Evolutionary conservation across 108 stramenopile species (phyloP), one percentile per base, ranked within the genome.

Genomic region (Pinguiococcus pyrenoidosus): DNA sequence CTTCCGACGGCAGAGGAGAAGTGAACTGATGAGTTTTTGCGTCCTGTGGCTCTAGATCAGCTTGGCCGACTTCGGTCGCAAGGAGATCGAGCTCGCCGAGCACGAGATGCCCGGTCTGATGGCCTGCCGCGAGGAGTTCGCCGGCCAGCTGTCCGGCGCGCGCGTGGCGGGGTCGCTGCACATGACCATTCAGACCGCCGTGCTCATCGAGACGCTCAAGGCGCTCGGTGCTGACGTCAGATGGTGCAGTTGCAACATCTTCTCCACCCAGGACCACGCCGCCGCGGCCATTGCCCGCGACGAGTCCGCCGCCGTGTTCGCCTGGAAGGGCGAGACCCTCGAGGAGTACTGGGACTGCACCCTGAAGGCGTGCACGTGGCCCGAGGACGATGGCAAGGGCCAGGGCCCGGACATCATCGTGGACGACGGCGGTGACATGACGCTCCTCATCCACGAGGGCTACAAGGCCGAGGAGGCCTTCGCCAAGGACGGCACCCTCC

Each of bases 211-310:
- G 74, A 98, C 96, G 25, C 67, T 95, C 27, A 77, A 94, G 72
- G 68, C 80, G 12, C 83, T 98, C 34, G 92, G 96, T 44, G 87
- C 78, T 24, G 90, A 98, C 71, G 77, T 98, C 60, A 83, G 96
- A 58, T 98, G 96, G 96, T 98, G 96, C 87, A 84, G 82, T 29
- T 98, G 96, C 78, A 98, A 98, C 87, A 98, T 98, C 67, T 98
- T 95, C 81, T 94, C 92, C 59, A 98, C 96, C 46, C 96, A 98
- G 71, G 96, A 98, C 65, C 96, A 98, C 81, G 96, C 96, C 59
- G 96, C 96, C 34, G 92, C 96, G 45, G 96, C 96, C 57, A 92
- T 98, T 50, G 96, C 92, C 20, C 89, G 90, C 59, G 91, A 91
- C 54, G 91, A 84, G 54, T 80, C 84, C 56, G 89, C 92, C 38